Evolutionary conservation across 768 basidiomycete genomes (phyloP), one percentile per base, ranked within the genome.

Genomic region (Clitopilus passeckerianus): DNA sequence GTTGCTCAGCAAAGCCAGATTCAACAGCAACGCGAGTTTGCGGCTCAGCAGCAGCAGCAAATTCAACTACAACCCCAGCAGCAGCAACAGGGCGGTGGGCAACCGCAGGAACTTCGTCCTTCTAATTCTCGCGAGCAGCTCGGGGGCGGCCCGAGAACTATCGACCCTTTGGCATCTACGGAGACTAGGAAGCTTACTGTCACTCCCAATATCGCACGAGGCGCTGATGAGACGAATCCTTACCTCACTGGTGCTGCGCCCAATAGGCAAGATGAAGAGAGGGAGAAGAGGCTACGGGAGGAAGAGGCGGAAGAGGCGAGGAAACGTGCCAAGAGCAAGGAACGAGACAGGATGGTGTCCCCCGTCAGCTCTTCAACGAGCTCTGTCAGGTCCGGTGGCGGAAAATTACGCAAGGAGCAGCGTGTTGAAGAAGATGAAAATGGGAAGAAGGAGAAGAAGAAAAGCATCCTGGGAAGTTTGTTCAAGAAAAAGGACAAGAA

Each of bases 401-500:
- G 70, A 3, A 82, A 82, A 59, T 60, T 82, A 52, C 75, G 76
- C 62, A 84, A 83, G 65, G 79, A 80, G 20, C 74, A 69, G 53
- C 60, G 66, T 37, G 68, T 73, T 0, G 61, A 70, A 6, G 71
- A 74, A 5, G 77, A 75, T 12, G 73, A 75, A 8, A 68, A 69
- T 8, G 20, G 46, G n/a, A 70, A 67, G 1, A 75, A 75, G 58
- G 72, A 74, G 34, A 86, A 87, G 74, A 87, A 89, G 73, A 88
- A 87, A 74, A 86, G 83, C 57, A 74, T 98, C 59, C 88, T 97
- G 63, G 80, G 86, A 14, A 80, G 86, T 0, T 66, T 98, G 54
- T 96, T 96, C 16, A 76, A 89, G 65, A 87, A 85, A 72, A 94
- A 89, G 71, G 85, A 90, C 66, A 91, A 88, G 74, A 86, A 86